Base-by-base conservation (phyloP, 805 yeast species). In the Candida cerambycidarum region DNA sequence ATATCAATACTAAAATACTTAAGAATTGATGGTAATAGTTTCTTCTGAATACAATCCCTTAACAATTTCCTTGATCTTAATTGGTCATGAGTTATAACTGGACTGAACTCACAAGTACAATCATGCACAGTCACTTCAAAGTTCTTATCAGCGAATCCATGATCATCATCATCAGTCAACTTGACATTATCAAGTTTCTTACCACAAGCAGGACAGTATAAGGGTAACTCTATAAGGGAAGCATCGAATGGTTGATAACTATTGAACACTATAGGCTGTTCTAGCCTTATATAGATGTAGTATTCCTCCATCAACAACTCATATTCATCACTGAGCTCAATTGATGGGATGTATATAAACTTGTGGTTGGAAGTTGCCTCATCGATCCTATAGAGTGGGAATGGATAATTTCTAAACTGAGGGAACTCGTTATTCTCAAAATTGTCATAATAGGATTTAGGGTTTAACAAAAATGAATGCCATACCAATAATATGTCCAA, bases 401-500 rank as follows among this genome's bases (percentile, higher is more conserved):
- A 57, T 2, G 54, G 54, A 35, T 33, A 46, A 8, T 21, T 14
- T 14, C 16, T n/a, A 33, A 53, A 52, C 11, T 38, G 33, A 5
- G 36, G 21, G 13, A 53, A 45, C 3, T 25, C 8, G 16, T 39
- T 39, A 14, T 39, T 38, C 2, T 31, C 36, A 13, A 51, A 52
- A 16, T 33, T 42, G 24, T 49, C 56, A 39, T 42, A 52, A 32
- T 28, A 48, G 8, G 52, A 17, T 28, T 38, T 41, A 5, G 59
- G 58, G 28, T 51, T 55, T 30, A 54, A 40, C 25, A 51, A 32
- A 41, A 55, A 53, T 12, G 56, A 33, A 46, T 56, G 58, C 61
- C 61, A 56, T 11, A 54, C 56, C 44, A 56, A 43, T 9, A 55
- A 12, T 13, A 56, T 42, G 43, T 56, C 61, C n/a, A 56, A 32